Evolutionary conservation across 2,329 filamentous ascomycete genomes (phyloP), one percentile per base, ranked within the genome.

Genomic region (Cytospora leucostoma): DNA sequence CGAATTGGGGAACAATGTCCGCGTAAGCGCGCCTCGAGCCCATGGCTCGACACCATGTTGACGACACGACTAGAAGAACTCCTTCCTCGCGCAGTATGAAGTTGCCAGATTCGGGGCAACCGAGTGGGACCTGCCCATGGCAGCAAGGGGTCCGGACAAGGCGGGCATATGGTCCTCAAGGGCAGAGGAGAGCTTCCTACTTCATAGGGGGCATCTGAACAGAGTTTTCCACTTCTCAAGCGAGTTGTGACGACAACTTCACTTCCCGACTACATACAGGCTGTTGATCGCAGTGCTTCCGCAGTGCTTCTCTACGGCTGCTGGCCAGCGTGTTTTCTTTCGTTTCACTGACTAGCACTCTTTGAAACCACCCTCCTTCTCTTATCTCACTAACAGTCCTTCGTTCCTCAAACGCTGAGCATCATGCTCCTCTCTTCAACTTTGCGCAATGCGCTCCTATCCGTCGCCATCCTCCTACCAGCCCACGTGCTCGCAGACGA

Each of bases 201-300:
- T 35, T 37, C 47, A 63, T 50, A 34, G 47, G 33, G 27, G 13
- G 56, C 52, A 38, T 49, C 34, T 63, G 47, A n/a, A 47, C 17
- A 47, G n/a, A 47, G 50, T 51, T 44, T 55, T 38, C 19, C 53
- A 51, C 61, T 57, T 51, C 61, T 55, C 53, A 33, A 52, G 61
- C 47, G 51, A 53, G 52, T 58, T 58, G 64, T 63, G 52, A 49
- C 38, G 56, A 54, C 37, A 27, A 35, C 32, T 38, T 44, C 37
- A 49, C 17, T 47, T 37, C 58, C 47, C 32, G 27, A 55, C 19
- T 56, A 27, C 33, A 13, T 38, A 51, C 37, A 21, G 37, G 56
- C 54, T 65, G 61, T 65, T 64, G 61, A 50, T 35, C 11, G 58
- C 64, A 61, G 64, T 57, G 64, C 64, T 37, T 63, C 61, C 63